Evolutionary conservation across 2,329 filamentous ascomycete species (phyloP), one percentile per base, ranked within the genome.

Genomic region (Ceratocystis lukuohia): DNA sequence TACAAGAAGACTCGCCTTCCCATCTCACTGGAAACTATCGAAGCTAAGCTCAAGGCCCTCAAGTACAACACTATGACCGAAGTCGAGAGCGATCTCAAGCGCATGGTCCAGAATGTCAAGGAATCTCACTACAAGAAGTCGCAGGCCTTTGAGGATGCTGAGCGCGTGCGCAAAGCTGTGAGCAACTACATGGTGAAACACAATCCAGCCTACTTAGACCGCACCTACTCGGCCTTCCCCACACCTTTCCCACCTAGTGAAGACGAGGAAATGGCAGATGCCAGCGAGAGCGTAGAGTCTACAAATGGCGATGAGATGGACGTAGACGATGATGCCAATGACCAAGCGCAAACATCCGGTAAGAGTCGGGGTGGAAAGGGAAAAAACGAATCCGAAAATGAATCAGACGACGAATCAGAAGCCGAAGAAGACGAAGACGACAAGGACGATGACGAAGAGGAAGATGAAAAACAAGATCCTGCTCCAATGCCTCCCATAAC

Each of bases 161-260:
- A 96, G 75, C 85, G 90, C 62, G 83, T 96, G 59, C 83, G 91
- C 61, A 96, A 96, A 76, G 87, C 90, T 2, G 81, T 93, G 50
- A 92, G 88, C 74, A 93, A 92, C 72, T 91, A 86, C 74, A 96
- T 96, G 91, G 87, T 86, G 66, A 88, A 88, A 74, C 82, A 87
- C 71, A 96, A 96, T 71, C 91, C 91, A 15, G 89, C 89, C 17
- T 96, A 96, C 74, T 83, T 84, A 69, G 79, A 80, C 17, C 80
- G 82, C 28, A 78, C 77, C 61, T 94, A 95, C 72, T 81, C 83
- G 68, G 87, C 88, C 4, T 80, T 88, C 59, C 83, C 90, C 5
- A 91, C 89, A 1, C 88, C 90, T 0, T 79, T 92, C 17, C 87
- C 87, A 0, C 78, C 80, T n/a, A 79, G 83, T 1, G 74, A 72